Percentiles rank a stretch among this genome's conserved stretches.
These are phyloP conservation scores for Fusarium sp. DNA, from an alignment of 2,329 filamentous ascomycete species.

Conservation along the genomic window DNA sequence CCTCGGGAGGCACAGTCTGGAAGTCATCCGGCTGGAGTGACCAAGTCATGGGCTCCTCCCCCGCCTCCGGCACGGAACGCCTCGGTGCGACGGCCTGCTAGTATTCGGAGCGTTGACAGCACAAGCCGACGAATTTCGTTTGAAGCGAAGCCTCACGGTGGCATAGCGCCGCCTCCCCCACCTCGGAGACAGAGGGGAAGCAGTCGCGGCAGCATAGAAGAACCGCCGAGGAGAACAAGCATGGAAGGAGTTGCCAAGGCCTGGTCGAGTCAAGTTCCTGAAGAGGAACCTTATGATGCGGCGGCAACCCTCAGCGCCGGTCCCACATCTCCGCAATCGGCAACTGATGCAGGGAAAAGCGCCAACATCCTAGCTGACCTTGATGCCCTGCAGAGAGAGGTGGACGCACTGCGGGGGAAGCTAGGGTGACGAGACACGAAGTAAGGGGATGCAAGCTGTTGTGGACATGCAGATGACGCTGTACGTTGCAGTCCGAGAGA, in stretches of 20 bases:
- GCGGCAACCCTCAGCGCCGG: slow-evolving; percentile 20
- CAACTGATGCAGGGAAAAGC: slow-evolving; percentile 50
- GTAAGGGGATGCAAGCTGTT: neutral
- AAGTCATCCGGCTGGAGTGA: slow-evolving; percentile 16
- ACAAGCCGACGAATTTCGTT: slow-evolving; percentile 45
- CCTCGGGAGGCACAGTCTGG: slow-evolving; percentile 29
- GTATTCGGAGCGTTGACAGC: slow-evolving; percentile 56
- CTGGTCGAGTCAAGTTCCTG: slow-evolving; percentile 30
- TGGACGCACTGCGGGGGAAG: slow-evolving; percentile 70
- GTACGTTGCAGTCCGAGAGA: slow-evolving; percentile 24
- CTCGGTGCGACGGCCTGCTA: slow-evolving; percentile 59
- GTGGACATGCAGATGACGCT: slow-evolving; percentile 6
- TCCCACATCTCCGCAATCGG: slow-evolving; percentile 31
- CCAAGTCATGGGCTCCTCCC: slow-evolving; percentile 51
- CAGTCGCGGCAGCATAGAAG: slow-evolving; percentile 59
- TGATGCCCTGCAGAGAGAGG: slow-evolving; percentile 78
- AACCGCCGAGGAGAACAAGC: slow-evolving; percentile 49
- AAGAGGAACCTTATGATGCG: slow-evolving; percentile 24
- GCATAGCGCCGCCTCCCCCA: slow-evolving; percentile 57
- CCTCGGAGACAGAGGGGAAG: slow-evolving; percentile 64
- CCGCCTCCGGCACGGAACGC: slow-evolving; percentile 60
- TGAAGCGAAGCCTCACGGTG: slow-evolving; percentile 47
- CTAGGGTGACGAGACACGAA: slow-evolving; percentile 37
- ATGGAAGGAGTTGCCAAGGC: slow-evolving; percentile 45
- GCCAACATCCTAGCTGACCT: slow-evolving; percentile 79